Evolutionary conservation across 768 basidiomycete genomes (phyloP), one percentile per base, ranked within the genome.

Genomic region (Leccinum barrowsii): DNA sequence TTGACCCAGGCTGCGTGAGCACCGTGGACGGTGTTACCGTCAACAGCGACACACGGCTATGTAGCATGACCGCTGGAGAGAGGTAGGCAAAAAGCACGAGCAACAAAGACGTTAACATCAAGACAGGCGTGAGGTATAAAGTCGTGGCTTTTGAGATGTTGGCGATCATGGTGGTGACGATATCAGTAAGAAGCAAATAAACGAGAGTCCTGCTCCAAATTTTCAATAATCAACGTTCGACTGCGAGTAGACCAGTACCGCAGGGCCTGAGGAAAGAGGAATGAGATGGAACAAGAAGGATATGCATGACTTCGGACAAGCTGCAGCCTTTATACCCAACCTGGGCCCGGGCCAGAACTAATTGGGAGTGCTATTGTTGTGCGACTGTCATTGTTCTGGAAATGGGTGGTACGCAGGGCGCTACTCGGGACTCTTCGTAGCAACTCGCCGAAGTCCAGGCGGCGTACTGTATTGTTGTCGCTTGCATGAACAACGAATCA

Each of bases 91-190:
- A 82, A 2, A 90, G 67, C 4, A 83, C 76, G 44, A 92, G 82
- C 34, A 92, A 63, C 51, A 87, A 74, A 10, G 88, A 81, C 5
- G 89, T 83, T 46, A 91, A 74, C 59, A 83, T 79, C 51, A 92
- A 74, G 5, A 89, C 22, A 22, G 88, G 87, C 2, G 88, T 79
- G 53, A 92, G 78, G 67, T 86, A 90, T 54, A 88, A 76, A 54
- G 81, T 85, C 63, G 83, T 75, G 56, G 82, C 80, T 78, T 85
- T 90, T 13, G 88, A 86, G 44, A 90, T 78, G 63, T 82, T 81
- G 59, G 84, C 75, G 66, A 92, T 84, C 90, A 91, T 92, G 50
- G 35, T 52, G 12, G 28, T 19, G 28, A 48, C 8, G 46, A 57
- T 19, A 35, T 51, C 2, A 2, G 42, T 0, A 59, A 57, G 47